Base-by-base conservation (phyloP, 176 grass and related monocot species). In the Oryza coarctata region DNA sequence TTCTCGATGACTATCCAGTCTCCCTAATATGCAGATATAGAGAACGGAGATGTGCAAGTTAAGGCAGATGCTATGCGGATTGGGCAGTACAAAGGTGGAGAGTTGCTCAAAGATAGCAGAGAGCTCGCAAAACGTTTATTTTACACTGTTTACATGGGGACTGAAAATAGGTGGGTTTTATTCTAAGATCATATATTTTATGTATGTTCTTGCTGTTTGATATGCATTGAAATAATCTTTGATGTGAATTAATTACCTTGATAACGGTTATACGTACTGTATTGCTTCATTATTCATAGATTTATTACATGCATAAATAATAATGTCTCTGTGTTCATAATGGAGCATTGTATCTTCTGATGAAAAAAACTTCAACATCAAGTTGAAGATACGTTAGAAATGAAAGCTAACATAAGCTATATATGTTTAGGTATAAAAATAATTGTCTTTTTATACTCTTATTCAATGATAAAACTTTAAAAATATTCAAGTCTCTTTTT, bases 71-170 rank as follows among this genome's bases (percentile, higher is more conserved):
- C 90, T 61, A n/a, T 93, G 18, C 77, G 95, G 34, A 95, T 95
- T 86, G 92, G 95, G 31, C 92, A 94, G 30, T 98, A 98, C 44
- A 98, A 86, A 82, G 88, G 91, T 70, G 92, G 95, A 23, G 95
- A 95, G 85, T 74, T 91, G 40, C 95, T 92, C 58, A 88, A 68
- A 63, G 87, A 93, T 73, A 93, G 92, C 78, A 82, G 65, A 87
- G 92, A 98, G 57, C 74, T 98, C 38, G 92, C 90, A 50, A 93
- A 84, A 68, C 83, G 95, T 57, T 78, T 98, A 84, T 91, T 98
- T 86, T 98, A 98, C 75, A 95, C 95, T 27, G 90, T 98, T 78
- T 98, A 91, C 75, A 98, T 98, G 95, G 95, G 95, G 68, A 90
- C 92, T 77, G 95, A 93, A 85, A 98, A 98, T 33, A 98, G 95